These are phyloP conservation scores for Schizopora paradoxa DNA, from an alignment of 1,284 basidiomycete species.

Conservation along the genomic window DNA sequence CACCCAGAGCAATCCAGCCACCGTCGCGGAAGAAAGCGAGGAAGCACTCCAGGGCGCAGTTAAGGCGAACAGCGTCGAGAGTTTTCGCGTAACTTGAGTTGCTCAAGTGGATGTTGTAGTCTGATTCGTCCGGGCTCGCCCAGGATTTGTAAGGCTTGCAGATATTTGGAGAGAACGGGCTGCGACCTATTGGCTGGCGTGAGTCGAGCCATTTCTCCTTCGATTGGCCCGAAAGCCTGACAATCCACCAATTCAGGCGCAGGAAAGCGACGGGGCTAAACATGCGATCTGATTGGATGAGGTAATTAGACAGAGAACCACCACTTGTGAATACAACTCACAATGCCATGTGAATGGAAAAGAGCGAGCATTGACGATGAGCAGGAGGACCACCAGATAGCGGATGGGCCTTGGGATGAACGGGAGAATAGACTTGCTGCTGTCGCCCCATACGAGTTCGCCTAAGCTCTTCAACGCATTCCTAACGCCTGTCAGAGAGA, in stretches of 20 bases:
- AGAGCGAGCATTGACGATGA: slow-evolving; percentile 51
- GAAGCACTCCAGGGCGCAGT: slow-evolving; percentile 44
- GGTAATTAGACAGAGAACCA: neutral
- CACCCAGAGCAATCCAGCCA: slow-evolving; percentile 68
- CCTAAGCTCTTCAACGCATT: no score
- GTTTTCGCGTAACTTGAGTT: slow-evolving; percentile 77
- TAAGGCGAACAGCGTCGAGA: slow-evolving; percentile 43
- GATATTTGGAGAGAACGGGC: slow-evolving; percentile 51
- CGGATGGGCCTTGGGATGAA: slow-evolving; percentile 20
- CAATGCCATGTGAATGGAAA: slow-evolving; percentile 64
- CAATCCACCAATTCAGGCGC: slow-evolving; percentile 33
- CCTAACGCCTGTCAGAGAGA: no score
- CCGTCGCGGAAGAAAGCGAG: slow-evolving; percentile 60
- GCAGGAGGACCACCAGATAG: slow-evolving; percentile 31
- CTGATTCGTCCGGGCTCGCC: slow-evolving; percentile 65
- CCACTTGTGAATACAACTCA: slow-evolving; percentile 31
- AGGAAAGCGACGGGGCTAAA: slow-evolving; percentile 43
- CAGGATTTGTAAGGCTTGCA: slow-evolving; percentile 38
- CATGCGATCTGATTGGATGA: slow-evolving; percentile 44
- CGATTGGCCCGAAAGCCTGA: slow-evolving; percentile 30
- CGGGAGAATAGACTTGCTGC: slow-evolving; percentile 17
- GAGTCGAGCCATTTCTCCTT: slow-evolving; percentile 36
- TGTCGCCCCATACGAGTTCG: slow-evolving; percentile 7
- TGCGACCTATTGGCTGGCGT: slow-evolving; percentile 48
- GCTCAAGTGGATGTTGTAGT: slow-evolving; percentile 67